Conservation (phyloP, 495 filamentous ascomycete genomes). For the Xylaria scruposa region DNA sequence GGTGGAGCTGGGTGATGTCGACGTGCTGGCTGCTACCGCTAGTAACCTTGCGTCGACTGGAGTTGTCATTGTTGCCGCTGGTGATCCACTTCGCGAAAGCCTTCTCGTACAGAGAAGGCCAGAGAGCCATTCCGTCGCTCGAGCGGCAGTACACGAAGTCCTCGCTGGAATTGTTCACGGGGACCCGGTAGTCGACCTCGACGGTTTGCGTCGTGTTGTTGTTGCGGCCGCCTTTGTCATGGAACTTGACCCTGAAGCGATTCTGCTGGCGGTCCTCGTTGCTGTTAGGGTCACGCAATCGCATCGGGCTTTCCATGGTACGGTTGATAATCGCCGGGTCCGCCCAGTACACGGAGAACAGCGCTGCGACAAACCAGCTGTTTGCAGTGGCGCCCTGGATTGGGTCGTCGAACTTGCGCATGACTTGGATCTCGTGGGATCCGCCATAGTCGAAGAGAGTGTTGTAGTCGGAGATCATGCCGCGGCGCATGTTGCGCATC, state of each 20-base stretch:
- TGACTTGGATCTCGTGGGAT: slow-evolving; percentile 29
- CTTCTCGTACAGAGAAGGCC: slow-evolving; percentile 51
- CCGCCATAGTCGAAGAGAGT: slow-evolving; percentile 18
- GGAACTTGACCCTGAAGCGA: slow-evolving; percentile 38
- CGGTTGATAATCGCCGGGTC: slow-evolving; percentile 43
- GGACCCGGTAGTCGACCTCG: slow-evolving; percentile 46
- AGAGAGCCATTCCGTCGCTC: slow-evolving; percentile 42
- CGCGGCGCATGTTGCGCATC: slow-evolving; percentile 31
- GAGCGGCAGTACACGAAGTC: slow-evolving; percentile 47
- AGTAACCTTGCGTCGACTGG: no score
- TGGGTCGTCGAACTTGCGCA: slow-evolving; percentile 44
- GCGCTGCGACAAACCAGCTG: slow-evolving; percentile 46
- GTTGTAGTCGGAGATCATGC: slow-evolving; percentile 22
- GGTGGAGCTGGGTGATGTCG: slow-evolving; percentile 41
- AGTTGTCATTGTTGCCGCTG: slow-evolving; percentile 9
- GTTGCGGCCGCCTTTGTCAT: slow-evolving; percentile 49
- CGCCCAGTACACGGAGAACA: slow-evolving; percentile 47
- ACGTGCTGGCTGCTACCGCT: slow-evolving; percentile 36
- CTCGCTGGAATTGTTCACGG: slow-evolving; percentile 46
- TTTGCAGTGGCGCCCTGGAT: slow-evolving; percentile 44
- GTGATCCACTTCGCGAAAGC: slow-evolving; percentile 49
- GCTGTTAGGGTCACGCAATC: not conserved
- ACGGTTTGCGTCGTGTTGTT: slow-evolving; percentile 44
- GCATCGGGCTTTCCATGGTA: slow-evolving; percentile 4
- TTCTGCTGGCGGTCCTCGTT: slow-evolving; percentile 18